A percentile compares a stretch with the other conserved stretches of the same genome.
Evolutionary conservation across 1,284 basidiomycete species (phyloP).

Genomic region (Cryptococcus sp.): DNA sequence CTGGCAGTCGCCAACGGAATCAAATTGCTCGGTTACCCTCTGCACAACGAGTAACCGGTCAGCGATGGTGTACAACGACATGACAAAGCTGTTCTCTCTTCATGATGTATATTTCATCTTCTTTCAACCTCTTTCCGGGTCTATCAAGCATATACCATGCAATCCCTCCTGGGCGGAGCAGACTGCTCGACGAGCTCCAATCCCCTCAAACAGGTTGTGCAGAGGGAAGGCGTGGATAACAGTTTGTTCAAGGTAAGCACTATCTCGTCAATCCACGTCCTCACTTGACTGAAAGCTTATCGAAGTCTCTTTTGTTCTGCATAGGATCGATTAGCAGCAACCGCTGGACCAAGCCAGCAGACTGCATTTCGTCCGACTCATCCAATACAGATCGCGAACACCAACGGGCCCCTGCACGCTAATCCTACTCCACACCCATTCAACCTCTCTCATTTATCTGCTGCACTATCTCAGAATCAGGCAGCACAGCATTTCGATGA

Average conservation of each 20-base stretch:
- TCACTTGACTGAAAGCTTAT: neutral
- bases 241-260: conserved; percentile 60
- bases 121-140: neutral
- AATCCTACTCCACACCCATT: conserved; percentile 42
- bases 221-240: conserved; percentile 86
- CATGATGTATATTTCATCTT: neutral
- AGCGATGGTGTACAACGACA: neutral
- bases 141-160: conserved; percentile 33
- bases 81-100: neutral
- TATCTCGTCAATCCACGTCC: neutral
- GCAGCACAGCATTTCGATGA: conserved; percentile 13
- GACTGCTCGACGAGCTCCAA: conserved; percentile 86
- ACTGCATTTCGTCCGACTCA: neutral
- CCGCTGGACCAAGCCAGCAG: conserved; percentile 9
- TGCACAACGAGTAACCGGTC: no score
- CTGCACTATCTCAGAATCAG: conserved; percentile 32
- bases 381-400: conserved; percentile 6
- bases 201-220: conserved; percentile 85
- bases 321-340: conserved; percentile 25
- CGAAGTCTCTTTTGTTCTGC: neutral
- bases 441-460: conserved; percentile 49
- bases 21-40: conserved; percentile 3
- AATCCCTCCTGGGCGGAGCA: conserved; percentile 77
- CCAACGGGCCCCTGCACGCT: conserved; percentile 9
- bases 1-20: neutral